Evolutionary conservation across 2,329 filamentous ascomycete genomes (phyloP).

Genomic region (Colletotrichum tofieldiae): DNA sequence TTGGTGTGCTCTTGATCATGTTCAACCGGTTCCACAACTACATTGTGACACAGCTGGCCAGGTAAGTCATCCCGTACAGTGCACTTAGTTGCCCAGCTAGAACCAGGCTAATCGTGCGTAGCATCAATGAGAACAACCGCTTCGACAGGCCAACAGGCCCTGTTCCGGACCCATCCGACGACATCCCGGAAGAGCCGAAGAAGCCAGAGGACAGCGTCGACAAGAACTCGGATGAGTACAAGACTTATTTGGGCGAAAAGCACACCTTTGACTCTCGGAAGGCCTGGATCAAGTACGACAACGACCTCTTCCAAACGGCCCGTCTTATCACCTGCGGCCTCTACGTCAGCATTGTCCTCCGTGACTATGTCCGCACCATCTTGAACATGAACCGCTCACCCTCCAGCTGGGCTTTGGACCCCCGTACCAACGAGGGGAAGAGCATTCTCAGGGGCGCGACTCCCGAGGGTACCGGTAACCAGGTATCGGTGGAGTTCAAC

Average conservation of each 20-base stretch:
- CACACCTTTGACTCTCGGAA: neutral
- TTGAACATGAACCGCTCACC: constrained; percentile 65
- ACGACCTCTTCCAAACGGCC: constrained; percentile 58
- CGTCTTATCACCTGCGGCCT: constrained; percentile 68
- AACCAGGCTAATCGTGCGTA: constrained; percentile 42
- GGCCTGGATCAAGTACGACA: constrained; percentile 55
- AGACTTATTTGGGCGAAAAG: neutral
- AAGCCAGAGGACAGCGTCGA: constrained; percentile 41
- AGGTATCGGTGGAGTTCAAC: constrained; percentile 55
- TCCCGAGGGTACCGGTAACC: constrained; percentile 52
- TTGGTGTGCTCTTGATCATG: constrained; percentile 68
- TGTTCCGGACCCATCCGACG: neutral
- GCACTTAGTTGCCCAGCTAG: neutral
- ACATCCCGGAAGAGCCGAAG: constrained; percentile 44
- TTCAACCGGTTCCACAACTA: constrained; percentile 59
- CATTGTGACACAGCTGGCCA: constrained; percentile 44
- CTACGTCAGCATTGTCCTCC: constrained; percentile 66
- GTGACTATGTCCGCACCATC: constrained; percentile 58
- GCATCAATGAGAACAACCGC: constrained; percentile 60
- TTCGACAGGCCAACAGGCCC: constrained; percentile 48
- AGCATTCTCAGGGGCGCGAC: constrained; percentile 50
- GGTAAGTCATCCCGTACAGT: neutral
- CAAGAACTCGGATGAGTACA: neutral
- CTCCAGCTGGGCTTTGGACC: constrained; percentile 61
- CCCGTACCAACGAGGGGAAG: constrained; percentile 55